These are phyloP conservation scores for Fusarium sp. DNA, from an alignment of 2,329 filamentous ascomycete genomes.

Conservation along the genomic window DNA sequence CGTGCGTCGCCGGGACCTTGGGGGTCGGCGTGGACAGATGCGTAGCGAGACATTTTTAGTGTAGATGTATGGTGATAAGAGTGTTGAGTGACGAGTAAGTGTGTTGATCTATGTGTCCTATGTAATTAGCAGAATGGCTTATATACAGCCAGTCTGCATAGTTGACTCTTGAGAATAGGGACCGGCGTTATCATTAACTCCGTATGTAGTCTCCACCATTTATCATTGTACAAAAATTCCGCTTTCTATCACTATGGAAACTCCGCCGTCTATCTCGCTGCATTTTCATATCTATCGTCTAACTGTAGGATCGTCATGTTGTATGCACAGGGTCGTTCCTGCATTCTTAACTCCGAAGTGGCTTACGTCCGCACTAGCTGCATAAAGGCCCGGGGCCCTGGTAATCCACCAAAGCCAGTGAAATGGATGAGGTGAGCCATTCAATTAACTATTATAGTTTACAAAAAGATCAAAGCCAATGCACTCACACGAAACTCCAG, in stretches of 20 bases:
- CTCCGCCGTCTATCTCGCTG: neutral
- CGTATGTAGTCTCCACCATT: neutral
- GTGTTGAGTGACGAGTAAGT: neutral
- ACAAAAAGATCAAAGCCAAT: neutral
- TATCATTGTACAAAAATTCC: neutral
- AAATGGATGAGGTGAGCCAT: constrained; percentile 9
- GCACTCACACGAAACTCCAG: neutral
- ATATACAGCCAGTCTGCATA: neutral
- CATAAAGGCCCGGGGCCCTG: neutral
- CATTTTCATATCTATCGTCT: rapidly evolving
- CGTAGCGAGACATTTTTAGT: constrained; percentile 14
- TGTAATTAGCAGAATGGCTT: neutral
- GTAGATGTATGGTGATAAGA: too few relatives aligned
- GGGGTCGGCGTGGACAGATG: neutral
- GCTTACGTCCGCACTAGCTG: neutral
- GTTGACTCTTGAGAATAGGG: rapidly evolving
- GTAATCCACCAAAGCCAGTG: rapidly evolving
- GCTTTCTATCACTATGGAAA: neutral
- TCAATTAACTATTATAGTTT: neutral
- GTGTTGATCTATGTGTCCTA: neutral
- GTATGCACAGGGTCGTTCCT: neutral
- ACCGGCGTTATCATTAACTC: neutral
- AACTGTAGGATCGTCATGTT: neutral
- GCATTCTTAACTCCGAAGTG: neutral
- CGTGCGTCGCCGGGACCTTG: constrained; percentile 30